These are phyloP conservation scores for Hemisphaericaspora xylofermentans DNA, from an alignment of 1,139 yeast species.

Conservation along the genomic window DNA sequence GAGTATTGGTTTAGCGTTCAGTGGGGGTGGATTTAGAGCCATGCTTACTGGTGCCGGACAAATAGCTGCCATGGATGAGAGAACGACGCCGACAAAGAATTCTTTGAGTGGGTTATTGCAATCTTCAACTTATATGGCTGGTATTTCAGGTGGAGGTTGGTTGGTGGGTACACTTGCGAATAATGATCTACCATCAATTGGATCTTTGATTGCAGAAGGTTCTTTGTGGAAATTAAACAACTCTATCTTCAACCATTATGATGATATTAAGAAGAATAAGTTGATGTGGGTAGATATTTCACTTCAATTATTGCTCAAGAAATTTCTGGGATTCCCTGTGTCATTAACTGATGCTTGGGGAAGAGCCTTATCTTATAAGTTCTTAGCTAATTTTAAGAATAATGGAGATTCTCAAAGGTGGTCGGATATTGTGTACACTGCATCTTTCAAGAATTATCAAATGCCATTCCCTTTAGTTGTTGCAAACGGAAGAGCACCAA, in stretches of 20 bases:
- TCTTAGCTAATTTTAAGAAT: conserved; percentile 20
- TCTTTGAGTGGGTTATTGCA: conserved; percentile 46
- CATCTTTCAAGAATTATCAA: conserved; percentile 29
- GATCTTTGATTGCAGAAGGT: conserved; percentile 24
- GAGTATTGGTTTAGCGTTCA: conserved; percentile 42
- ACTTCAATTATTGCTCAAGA: conserved; percentile 17
- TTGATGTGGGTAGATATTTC: conserved; percentile 22
- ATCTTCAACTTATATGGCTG: conserved; percentile 38
- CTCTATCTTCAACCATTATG: conserved; percentile 40
- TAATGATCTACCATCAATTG: conserved; percentile 41
- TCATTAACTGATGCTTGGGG: conserved; percentile 49
- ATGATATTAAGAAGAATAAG: conserved; percentile 9
- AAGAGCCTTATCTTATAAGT: conserved; percentile 39
- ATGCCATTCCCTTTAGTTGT: conserved; percentile 46
- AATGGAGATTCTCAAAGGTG: conserved; percentile 35
- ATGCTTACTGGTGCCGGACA: conserved; percentile 47
- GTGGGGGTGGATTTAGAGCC: conserved; percentile 50
- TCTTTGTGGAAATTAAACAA: conserved; percentile 42
- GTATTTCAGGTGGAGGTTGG: conserved; percentile 49
- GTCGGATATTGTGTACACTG: conserved; percentile 32
- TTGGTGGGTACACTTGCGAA: conserved; percentile 38
- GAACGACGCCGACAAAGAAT: conserved; percentile 25
- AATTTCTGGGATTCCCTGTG: conserved; percentile 31
- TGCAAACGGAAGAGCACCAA: conserved; percentile 42
- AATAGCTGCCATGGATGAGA: conserved; percentile 34